Base-by-base conservation (phyloP, 768 basidiomycete genomes). In the Artomyces pyxidatus region DNA sequence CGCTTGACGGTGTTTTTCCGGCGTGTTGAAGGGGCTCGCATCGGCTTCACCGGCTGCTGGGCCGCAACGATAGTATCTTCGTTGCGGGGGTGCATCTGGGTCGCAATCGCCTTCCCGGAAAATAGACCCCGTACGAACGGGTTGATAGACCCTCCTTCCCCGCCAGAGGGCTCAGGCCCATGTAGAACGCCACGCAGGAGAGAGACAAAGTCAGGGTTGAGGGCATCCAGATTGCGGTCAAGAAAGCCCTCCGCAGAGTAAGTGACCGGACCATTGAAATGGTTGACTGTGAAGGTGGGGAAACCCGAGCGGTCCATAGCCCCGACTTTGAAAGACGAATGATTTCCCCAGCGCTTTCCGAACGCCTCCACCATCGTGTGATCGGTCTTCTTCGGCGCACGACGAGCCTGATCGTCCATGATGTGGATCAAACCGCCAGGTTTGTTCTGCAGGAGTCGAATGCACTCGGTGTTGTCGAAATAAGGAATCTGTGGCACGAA, bases 11-110 rank as follows among this genome's bases (percentile, higher is more conserved):
- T 81, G 19, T 75, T 76, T 66, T 91, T 92, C 49, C 92, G 76
- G 41, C 90, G 75, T 0, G 85, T 95, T 0, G 91, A 95, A 0
- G 94, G 94, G 0, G 88, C 81, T 8, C 94, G 82, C 83, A 96
- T 90, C 0, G 95, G 95, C 65, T 94, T 92, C 55, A 92, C 83
- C 29, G 83, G 82, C 63, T 96, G 93, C 61, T 93, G 91, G 0
- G 92, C 93, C 5, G 92, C 80, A 14, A 97, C 94, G 52, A 97
- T 94, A 0, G 94, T 96, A 44, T 95, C 93, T 59, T 97, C 92
- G 58, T 94, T 85, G 53, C 85, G 72, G 0, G 95, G 93, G 61
- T 97, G 93, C 0, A 84, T 88, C 60, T 92, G 85, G 0, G 91
- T 95, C 0, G 92, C 89, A 53, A 99, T 92, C 2, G 86, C 85